Conservation (phyloP, 768 basidiomycete species). For the Termitomyces sp. region DNA sequence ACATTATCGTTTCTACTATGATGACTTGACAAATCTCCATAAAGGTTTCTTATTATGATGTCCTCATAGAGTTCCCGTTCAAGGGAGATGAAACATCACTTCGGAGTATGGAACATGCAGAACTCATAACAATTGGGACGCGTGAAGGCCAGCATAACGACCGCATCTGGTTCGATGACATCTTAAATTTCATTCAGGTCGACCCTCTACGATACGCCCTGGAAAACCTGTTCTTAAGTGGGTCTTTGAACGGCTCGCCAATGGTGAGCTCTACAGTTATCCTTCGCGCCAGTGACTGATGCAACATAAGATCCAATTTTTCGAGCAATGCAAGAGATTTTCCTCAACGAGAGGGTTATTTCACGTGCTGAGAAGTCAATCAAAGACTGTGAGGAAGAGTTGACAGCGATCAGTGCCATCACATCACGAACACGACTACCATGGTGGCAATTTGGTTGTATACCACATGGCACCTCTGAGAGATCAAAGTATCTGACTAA, state of each 20-base stretch:
- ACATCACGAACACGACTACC: constrained; percentile 40
- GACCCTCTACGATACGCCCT: constrained; percentile 78
- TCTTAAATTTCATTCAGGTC: constrained; percentile 41
- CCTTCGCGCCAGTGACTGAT: not conserved
- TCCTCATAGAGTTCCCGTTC: constrained; percentile 82
- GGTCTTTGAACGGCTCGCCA: constrained; percentile 77
- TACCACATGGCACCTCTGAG: constrained; percentile 46
- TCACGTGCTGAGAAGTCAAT: constrained; percentile 58
- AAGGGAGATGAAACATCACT: constrained; percentile 84
- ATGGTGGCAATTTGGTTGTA: constrained; percentile 31
- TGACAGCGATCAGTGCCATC: constrained; percentile 62
- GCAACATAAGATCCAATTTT: constrained; percentile 61
- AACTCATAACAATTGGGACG: constrained; percentile 78
- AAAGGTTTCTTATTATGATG: constrained; percentile 78
- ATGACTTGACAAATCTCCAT: not conserved
- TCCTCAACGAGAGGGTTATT: constrained; percentile 68
- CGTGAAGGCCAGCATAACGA: constrained; percentile 51
- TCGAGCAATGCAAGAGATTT: constrained; percentile 76
- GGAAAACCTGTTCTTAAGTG: constrained; percentile 88
- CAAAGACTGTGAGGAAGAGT: constrained; percentile 70
- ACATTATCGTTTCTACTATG: constrained; percentile 2
- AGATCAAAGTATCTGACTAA: constrained; percentile 65
- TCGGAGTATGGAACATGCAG: constrained; percentile 83
- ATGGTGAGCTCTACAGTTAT: constrained; percentile 43
- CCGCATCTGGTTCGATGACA: not conserved